Evolutionary conservation across 2,329 filamentous ascomycete genomes (phyloP).

Genomic region (Calycina marina): DNA sequence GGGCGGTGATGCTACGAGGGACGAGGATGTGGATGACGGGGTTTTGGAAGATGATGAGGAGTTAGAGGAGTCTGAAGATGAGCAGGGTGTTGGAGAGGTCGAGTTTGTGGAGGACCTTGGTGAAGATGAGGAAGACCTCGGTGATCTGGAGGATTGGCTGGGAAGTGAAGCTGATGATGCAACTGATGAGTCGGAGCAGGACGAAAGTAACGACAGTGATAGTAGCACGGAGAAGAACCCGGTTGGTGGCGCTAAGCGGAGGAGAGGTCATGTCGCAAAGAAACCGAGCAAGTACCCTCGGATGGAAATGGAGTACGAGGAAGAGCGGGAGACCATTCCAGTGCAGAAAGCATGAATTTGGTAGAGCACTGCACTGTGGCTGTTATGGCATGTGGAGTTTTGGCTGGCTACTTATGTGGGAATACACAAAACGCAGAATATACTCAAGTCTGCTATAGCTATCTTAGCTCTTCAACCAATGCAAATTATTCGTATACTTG

Average conservation of each 20-base stretch:
- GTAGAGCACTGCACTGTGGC: no score
- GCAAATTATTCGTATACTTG: no score
- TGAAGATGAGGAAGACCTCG: constrained; percentile 74
- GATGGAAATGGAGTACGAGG: constrained; percentile 65
- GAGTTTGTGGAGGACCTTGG: constrained; percentile 85
- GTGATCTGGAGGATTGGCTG: constrained; percentile 83
- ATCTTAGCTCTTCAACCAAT: no score
- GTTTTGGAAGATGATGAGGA: constrained; percentile 65
- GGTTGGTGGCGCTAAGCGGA: constrained; percentile 36
- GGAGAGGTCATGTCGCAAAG: constrained; percentile 19
- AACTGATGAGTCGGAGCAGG: constrained; percentile 37
- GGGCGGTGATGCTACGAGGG: constrained; percentile 66
- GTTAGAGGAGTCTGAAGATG: constrained; percentile 51
- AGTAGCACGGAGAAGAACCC: constrained; percentile 37
- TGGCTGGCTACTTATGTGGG: no score
- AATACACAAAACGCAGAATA: no score
- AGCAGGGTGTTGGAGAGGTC: constrained; percentile 46
- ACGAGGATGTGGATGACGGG: constrained; percentile 80
- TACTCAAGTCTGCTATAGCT: no score
- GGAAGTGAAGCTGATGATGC: constrained; percentile 45
- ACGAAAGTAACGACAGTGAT: constrained; percentile 37
- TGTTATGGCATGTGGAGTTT: no score
- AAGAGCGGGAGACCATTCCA: constrained; percentile 40
- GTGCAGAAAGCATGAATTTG: constrained; percentile 5
- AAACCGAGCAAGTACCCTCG: constrained; percentile 33